Evolutionary conservation across 2,329 filamentous ascomycete genomes (phyloP), one percentile per base, ranked within the genome.

Genomic region (Aspergillus sp.): DNA sequence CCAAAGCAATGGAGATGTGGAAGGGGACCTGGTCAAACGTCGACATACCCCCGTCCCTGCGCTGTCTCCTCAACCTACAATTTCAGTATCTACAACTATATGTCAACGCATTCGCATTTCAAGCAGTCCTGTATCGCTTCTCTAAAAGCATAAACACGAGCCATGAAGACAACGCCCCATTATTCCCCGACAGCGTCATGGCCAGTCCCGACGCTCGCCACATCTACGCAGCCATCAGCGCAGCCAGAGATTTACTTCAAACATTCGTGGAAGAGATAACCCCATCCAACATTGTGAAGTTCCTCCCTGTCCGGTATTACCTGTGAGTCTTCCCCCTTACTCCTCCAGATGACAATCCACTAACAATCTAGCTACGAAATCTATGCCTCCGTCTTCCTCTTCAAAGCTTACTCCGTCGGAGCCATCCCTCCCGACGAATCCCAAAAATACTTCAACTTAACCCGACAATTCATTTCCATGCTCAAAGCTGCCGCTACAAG

Each of bases 181-280:
- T 54, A 4, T 67, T 67, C 6, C 60, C 66, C 5, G 23, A 50
- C n/a, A 62, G 66, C 1, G 62, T 67, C 9, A 66, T 65, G 66
- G 43, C 54, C 2, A 53, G 61, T 10, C 21, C 66, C 1, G 66
- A 68, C 39, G 66, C 61, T 17, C 38, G 38, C 12, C 67, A 68
- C 38, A 58, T 68, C 3, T 63, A 65, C 28, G 58, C 64, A 15
- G 61, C 66, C 15, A 58, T 63, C 2, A 45, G 58, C 41, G 61
- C 66, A 9, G 66, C 66, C 6, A 57, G 38, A 30, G 59, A 32
- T 8, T 55, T 68, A 10, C 38, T 68, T 1, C 57, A 57, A 30
- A 5, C 15, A 8, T 52, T 66, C 8, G 55, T 60, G 21, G 55
- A 23, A 5, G 28, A 50, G 15, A 38, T 52, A 19, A 60, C 54